Conservation (phyloP, 1,139 yeast genomes). For the Debaryomyces fabryi region DNA sequence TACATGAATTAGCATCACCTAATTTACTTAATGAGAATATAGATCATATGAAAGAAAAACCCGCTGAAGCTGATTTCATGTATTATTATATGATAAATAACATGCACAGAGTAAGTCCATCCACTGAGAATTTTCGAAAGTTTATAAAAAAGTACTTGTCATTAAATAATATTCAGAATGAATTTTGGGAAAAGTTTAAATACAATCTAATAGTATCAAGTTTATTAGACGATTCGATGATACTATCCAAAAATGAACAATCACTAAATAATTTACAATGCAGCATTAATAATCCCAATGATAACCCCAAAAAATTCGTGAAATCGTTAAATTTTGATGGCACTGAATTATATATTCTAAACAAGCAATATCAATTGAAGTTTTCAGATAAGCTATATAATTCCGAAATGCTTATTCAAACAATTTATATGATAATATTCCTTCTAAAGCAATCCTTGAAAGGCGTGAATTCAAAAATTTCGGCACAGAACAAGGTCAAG, state of each 20-base stretch:
- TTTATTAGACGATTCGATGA: constrained; percentile 47
- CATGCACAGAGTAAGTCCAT: constrained; percentile 11
- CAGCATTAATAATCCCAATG: constrained; percentile 2
- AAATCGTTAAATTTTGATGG: constrained; percentile 21
- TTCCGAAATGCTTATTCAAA: constrained; percentile 18
- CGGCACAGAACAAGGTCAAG: constrained; percentile 15
- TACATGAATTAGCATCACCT: constrained; percentile 5
- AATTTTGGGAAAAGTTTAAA: constrained; percentile 48
- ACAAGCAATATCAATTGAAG: constrained; percentile 17
- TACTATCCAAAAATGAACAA: constrained; percentile 47
- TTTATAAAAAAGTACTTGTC: constrained; percentile 34
- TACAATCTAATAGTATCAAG: constrained; percentile 44
- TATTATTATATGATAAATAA: constrained; percentile 8
- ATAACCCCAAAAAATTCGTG: constrained; percentile 5
- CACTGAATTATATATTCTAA: constrained; percentile 20
- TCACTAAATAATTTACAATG: constrained; percentile 20
- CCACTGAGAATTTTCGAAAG: constrained; percentile 28
- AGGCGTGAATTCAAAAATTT: constrained; percentile 1
- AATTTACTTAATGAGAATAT: constrained; percentile 10
- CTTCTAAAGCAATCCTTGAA: constrained; percentile 24
- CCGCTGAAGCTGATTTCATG: constrained; percentile 8
- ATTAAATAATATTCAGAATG: constrained; percentile 18
- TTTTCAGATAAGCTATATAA: constrained; percentile 9
- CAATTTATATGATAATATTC: constrained; percentile 25
- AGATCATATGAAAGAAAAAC: constrained; percentile 7